phyloP scores from a whole-genome alignment of 1,284 basidiomycete genomes.

The Leccinum solheimii region DNA sequence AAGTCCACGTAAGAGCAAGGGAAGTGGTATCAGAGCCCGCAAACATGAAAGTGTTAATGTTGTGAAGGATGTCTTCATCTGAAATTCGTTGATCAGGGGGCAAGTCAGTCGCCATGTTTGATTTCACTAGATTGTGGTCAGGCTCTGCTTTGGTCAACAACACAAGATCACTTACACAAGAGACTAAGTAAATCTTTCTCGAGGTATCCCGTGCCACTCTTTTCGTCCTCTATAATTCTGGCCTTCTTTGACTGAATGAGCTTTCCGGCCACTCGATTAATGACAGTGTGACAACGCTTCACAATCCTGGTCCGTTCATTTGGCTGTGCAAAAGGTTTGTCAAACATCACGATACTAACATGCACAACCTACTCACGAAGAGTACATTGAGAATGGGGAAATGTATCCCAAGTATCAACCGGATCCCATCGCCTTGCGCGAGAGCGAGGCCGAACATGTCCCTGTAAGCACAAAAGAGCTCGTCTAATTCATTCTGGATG shows the following conservation, averaged over 20 bases:
- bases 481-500: constrained; percentile 71
- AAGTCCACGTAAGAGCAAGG: constrained; percentile 74
- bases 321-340: constrained; percentile 44
- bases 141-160: background rate
- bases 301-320: constrained; percentile 51
- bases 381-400: constrained; percentile 56
- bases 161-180: constrained; percentile 48
- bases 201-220: constrained; percentile 45
- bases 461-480: constrained; percentile 73
- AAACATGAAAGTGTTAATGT: constrained; percentile 85
- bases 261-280: constrained; percentile 64
- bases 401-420: constrained; percentile 56
- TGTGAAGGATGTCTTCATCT: constrained; percentile 77
- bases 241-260: constrained; percentile 71
- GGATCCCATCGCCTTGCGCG: constrained; percentile 50
- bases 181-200: constrained; percentile 69
- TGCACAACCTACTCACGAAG: constrained; percentile 47
- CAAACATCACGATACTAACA: background rate
- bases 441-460: constrained; percentile 78
- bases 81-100: constrained; percentile 70
- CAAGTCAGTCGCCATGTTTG: constrained; percentile 65
- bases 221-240: constrained; percentile 60
- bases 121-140: constrained; percentile 57
- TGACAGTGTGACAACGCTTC: constrained; percentile 57
- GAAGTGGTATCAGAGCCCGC: constrained; percentile 85